Evolutionary conservation across 495 filamentous ascomycete genomes (phyloP).

Genomic region (Echria macrotheca): DNA sequence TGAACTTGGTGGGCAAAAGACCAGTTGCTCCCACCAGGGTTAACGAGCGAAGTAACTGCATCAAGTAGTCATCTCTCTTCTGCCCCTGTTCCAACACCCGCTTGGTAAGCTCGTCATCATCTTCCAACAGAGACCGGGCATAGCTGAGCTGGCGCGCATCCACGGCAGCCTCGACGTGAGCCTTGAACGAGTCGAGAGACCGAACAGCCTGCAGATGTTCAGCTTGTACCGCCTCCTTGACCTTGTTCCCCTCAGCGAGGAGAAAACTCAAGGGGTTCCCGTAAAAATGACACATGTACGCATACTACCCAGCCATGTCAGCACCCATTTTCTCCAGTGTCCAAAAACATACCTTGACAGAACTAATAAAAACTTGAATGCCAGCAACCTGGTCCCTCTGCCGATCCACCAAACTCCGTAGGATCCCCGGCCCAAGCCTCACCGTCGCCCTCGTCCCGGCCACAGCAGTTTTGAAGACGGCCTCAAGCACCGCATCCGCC

Average conservation of each 20-base stretch:
- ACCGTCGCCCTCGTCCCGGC: conserved; percentile 48
- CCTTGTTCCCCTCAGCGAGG: conserved; percentile 33
- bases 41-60: conserved; percentile 25
- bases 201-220: conserved; percentile 71
- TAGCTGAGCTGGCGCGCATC: conserved; percentile 27
- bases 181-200: conserved; percentile 73
- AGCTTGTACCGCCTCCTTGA: conserved; percentile 37
- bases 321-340: too few relatives aligned
- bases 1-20: conserved; percentile 21
- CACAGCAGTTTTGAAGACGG: conserved; percentile 67
- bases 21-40: conserved; percentile 17
- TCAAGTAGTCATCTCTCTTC: conserved; percentile 18
- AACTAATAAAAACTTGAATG: conserved; percentile 70
- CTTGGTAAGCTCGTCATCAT: conserved; percentile 32
- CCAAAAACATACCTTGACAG: conserved; percentile 68
- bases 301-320: conserved; percentile 54
- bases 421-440: conserved; percentile 61
- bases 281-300: conserved; percentile 95
- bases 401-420: conserved; percentile 63
- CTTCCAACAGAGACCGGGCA: conserved; percentile 35
- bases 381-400: conserved; percentile 84
- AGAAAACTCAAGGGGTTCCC: conserved; percentile 80
- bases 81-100: conserved; percentile 19
- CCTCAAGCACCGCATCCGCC: conserved; percentile 67
- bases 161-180: conserved; percentile 37